phyloP scores from a whole-genome alignment of 1,284 basidiomycete species.

The Pseudozyma pruni region DNA sequence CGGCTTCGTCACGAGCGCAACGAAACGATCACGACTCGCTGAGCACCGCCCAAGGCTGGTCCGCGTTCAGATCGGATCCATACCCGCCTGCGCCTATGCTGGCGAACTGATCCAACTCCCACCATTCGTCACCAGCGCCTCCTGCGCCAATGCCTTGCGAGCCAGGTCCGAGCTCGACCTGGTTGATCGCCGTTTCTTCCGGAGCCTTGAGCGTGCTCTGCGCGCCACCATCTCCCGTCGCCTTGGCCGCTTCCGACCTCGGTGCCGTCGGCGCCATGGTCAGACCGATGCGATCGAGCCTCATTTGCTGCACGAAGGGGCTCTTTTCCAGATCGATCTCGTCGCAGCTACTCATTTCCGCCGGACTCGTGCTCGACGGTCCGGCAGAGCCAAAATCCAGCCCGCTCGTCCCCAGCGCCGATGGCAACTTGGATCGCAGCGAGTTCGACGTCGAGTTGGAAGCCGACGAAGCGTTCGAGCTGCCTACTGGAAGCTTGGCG shows the following conservation, averaged over 20 bases:
- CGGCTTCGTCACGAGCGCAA: no score
- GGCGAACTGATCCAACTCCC: slow-evolving; percentile 52
- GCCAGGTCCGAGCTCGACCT: slow-evolving; percentile 52
- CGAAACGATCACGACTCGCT: slow-evolving; percentile 26
- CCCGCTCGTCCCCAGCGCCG: slow-evolving; percentile 32
- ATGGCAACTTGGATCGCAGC: slow-evolving; percentile 40
- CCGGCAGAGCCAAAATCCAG: slow-evolving; percentile 58
- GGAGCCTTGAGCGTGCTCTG: slow-evolving; percentile 25
- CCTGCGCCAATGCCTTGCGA: slow-evolving; percentile 38
- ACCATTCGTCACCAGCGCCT: slow-evolving; percentile 50
- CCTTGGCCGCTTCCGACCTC: slow-evolving; percentile 12
- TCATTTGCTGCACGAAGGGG: slow-evolving; percentile 44
- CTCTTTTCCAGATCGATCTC: slow-evolving; percentile 52
- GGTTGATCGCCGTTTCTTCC: slow-evolving; percentile 40
- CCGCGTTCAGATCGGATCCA: slow-evolving; percentile 38
- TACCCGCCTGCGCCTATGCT: slow-evolving; percentile 34
- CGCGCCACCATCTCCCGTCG: slow-evolving; percentile 13
- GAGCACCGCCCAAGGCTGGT: slow-evolving; percentile 51
- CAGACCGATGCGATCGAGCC: slow-evolving; percentile 45
- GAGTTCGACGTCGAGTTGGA: slow-evolving; percentile 46
- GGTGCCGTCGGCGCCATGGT: slow-evolving; percentile 37
- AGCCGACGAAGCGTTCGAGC: slow-evolving; percentile 41
- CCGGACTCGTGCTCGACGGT: slow-evolving; percentile 57
- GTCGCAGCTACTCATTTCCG: slow-evolving; percentile 55
- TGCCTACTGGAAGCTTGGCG: slow-evolving; percentile 36